Conservation (phyloP, 371 early-diverging fungal species). For the Quaeritorhiza haematococci region DNA sequence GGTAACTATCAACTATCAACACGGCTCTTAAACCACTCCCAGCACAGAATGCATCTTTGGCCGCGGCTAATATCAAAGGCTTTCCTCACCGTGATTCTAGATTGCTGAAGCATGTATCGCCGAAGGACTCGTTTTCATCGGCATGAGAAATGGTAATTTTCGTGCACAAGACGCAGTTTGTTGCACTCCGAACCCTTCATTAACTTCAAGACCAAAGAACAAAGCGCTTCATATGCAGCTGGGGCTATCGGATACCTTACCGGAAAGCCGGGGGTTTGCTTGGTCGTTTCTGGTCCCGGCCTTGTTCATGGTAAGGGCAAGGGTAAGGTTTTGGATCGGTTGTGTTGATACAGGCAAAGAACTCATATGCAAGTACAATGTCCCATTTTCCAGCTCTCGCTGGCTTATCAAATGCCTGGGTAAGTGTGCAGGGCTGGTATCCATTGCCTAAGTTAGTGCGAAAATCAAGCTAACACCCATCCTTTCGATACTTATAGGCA, state of each 20-base stretch:
- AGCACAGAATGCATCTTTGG: neutral
- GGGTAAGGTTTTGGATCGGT: slow-evolving; percentile 2
- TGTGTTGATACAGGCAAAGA: neutral
- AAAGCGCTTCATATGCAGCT: slow-evolving; percentile 9
- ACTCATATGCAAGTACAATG: too few relatives aligned
- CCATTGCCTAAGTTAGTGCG: neutral
- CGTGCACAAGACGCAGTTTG: too few relatives aligned
- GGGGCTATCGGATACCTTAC: slow-evolving; percentile 48
- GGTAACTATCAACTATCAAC: slow-evolving; percentile 9
- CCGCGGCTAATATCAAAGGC: neutral
- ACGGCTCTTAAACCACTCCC: neutral
- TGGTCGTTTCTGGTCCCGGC: slow-evolving; percentile 77
- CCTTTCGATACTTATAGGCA: too few relatives aligned
- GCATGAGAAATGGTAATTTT: slow-evolving; percentile 37
- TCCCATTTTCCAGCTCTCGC: slow-evolving; percentile 46
- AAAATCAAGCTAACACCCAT: neutral
- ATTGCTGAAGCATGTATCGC: slow-evolving; percentile 67
- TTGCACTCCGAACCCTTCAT: too few relatives aligned
- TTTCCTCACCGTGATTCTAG: slow-evolving; percentile 3
- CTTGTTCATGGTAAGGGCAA: slow-evolving; percentile 58
- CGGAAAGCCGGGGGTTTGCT: slow-evolving; percentile 67
- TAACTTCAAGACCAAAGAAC: too few relatives aligned
- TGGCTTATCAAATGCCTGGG: slow-evolving; percentile 66
- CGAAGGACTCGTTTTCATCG: slow-evolving; percentile 69
- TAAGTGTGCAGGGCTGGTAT: slow-evolving; percentile 21